Evolutionary conservation across 2,329 filamentous ascomycete genomes (phyloP), one percentile per base, ranked within the genome.

Genomic region (Trichoderma afroharzianum): DNA sequence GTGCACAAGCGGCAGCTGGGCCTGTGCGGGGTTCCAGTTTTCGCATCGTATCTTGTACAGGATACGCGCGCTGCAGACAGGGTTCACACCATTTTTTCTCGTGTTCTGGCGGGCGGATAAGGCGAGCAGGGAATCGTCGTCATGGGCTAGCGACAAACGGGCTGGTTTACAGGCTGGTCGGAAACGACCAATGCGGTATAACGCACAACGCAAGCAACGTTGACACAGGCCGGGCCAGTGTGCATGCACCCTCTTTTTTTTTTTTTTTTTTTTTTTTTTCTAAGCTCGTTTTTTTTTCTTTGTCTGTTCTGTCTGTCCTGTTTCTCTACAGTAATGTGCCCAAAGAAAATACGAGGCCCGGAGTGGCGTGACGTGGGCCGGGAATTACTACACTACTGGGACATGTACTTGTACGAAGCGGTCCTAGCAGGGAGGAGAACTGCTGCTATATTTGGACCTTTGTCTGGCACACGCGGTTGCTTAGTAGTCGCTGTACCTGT

Each of bases 41-140:
- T 63, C 43, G 32, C 55, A 58, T 68, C 70, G 63, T 68, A 68
- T 71, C 70, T 68, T 63, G 70, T 71, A 71, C 63, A 26, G 43
- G 43, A 50, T 71, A 71, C 70, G 24, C 30, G 47, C 47, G n/a
- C 43, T 15, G 30, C 33, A 30, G 30, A 32, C 68, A 63, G 68
- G 68, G 68, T 57, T 47, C 59, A 39, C 47, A 63, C 30, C 59
- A 43, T 63, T 63, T 70, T 53, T 70, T 70, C 68, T 70, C 68
- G 68, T 70, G 68, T 70, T 70, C 59, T 63, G 68, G 43, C 58
- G 47, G 39, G 66, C 66, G 66, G 57, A 69, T 69, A 69, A 68
- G 64, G 64, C 64, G 64, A 59, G 64, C 36, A 68, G 63, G 63
- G 63, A 57, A 36, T 64, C 30, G 47, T 55, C 63, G 63, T 66